phyloP scores from a whole-genome alignment of 768 basidiomycete genomes.

The Asterophora lycoperdoides region DNA sequence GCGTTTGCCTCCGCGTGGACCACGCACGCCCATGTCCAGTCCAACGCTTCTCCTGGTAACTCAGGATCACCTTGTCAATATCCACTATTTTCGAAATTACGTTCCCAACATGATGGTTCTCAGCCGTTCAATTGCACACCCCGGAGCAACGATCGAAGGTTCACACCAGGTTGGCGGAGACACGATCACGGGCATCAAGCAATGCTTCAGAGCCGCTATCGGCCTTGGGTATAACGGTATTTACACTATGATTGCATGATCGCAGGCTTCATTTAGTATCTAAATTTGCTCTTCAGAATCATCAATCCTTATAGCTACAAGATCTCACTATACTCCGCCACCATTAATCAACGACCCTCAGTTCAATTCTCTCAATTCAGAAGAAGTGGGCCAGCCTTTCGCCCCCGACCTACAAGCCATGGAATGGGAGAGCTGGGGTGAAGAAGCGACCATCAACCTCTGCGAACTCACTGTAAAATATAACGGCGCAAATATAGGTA shows the following conservation, averaged over 20 bases:
- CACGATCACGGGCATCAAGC: constrained; percentile 34
- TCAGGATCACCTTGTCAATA: constrained; percentile 51
- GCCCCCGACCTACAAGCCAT: constrained; percentile 24
- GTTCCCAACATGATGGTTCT: constrained; percentile 40
- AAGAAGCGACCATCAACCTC: constrained; percentile 58
- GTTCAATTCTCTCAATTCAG: constrained; percentile 39
- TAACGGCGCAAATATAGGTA: constrained; percentile 43
- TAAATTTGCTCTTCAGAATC: constrained; percentile 35
- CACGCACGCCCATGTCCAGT: constrained; percentile 45
- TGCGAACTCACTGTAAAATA: constrained; percentile 53
- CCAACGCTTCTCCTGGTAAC: constrained; percentile 63
- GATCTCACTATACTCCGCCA: constrained; percentile 48
- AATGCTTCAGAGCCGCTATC: constrained; percentile 58
- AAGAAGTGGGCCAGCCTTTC: constrained; percentile 27
- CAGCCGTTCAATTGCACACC: constrained; percentile 44
- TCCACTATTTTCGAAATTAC: constrained; percentile 52
- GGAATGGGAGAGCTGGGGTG: constrained; percentile 55
- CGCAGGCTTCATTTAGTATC: not conserved
- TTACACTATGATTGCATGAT: not conserved
- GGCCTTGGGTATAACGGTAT: constrained; percentile 58
- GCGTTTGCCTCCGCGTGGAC: constrained; percentile 59
- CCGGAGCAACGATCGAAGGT: constrained; percentile 32
- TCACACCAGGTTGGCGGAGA: constrained; percentile 28
- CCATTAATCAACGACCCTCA: constrained; percentile 18
- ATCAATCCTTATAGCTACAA: constrained; percentile 59